Conservation (phyloP, 2,329 filamentous ascomycete species). For the Xylariaceae sp. region DNA sequence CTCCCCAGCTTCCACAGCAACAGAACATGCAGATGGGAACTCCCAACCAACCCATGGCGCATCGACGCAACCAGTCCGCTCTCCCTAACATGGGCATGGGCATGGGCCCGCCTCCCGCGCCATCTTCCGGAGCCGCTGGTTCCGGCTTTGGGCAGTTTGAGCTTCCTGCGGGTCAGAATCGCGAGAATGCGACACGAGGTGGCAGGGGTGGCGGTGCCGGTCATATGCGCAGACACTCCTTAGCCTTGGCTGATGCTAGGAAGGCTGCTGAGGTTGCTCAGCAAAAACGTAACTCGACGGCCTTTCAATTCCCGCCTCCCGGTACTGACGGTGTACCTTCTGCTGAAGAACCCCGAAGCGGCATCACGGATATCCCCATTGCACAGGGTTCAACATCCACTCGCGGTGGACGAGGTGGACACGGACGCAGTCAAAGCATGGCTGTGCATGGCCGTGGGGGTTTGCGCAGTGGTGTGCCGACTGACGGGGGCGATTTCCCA, state of each 20-base stretch:
- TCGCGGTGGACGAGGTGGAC: slow-evolving; percentile 52
- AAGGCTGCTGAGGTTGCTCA: slow-evolving; percentile 96
- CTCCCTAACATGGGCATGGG: slow-evolving; percentile 89
- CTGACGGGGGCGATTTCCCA: slow-evolving; percentile 59
- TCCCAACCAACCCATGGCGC: slow-evolving; percentile 72
- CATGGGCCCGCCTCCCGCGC: slow-evolving; percentile 82
- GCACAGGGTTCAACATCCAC: slow-evolving; percentile 38
- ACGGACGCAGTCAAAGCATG: slow-evolving; percentile 87
- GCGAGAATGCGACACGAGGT: slow-evolving; percentile 67
- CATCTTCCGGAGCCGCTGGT: slow-evolving; percentile 83
- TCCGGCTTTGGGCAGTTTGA: slow-evolving; percentile 74
- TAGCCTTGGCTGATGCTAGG: slow-evolving; percentile 92
- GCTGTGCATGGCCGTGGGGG: slow-evolving; percentile 67
- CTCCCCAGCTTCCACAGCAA: slow-evolving; percentile 63
- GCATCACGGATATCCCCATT: slow-evolving; percentile 38
- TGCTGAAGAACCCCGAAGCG: slow-evolving; percentile 52
- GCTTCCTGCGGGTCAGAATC: slow-evolving; percentile 53
- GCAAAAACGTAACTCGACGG: slow-evolving; percentile 89
- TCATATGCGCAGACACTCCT: slow-evolving; percentile 88
- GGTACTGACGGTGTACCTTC: slow-evolving; percentile 53
- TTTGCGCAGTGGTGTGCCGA: slow-evolving; percentile 58
- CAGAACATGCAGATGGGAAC: slow-evolving; percentile 70
- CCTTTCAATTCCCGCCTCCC: slow-evolving; percentile 88
- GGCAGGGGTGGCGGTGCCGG: slow-evolving; percentile 63
- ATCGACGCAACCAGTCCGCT: slow-evolving; percentile 97